A percentile compares a stretch with the other conserved stretches of the same genome.
Conservation (phyloP, 2,329 filamentous ascomycete genomes). For the Hortaea werneckii region DNA sequence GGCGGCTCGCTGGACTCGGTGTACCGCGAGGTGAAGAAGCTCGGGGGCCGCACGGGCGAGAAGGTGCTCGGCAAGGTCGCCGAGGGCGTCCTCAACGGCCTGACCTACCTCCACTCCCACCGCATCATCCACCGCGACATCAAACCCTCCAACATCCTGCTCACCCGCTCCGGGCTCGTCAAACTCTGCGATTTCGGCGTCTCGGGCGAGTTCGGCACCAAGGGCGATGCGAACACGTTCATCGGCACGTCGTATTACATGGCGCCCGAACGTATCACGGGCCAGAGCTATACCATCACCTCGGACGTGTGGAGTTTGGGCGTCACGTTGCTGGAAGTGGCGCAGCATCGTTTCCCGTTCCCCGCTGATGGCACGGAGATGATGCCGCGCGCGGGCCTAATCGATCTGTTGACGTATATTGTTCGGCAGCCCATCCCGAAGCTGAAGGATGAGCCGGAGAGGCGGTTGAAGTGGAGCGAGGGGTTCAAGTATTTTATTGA, state of each 20-base stretch:
- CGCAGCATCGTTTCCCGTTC: slow-evolving; percentile 96
- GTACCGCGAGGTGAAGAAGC: slow-evolving; percentile 92
- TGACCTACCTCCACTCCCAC: slow-evolving; percentile 89
- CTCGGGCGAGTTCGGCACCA: slow-evolving; percentile 94
- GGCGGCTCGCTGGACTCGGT: slow-evolving; percentile 93
- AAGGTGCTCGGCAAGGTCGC: slow-evolving; percentile 96
- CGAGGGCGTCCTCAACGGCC: slow-evolving; percentile 82
- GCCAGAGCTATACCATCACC: slow-evolving; percentile 95
- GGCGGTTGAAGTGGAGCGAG: slow-evolving; percentile 86
- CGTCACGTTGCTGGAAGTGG: slow-evolving; percentile 96
- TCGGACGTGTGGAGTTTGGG: slow-evolving; percentile 97
- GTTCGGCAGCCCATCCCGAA: slow-evolving; percentile 91
- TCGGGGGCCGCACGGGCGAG: slow-evolving; percentile 88
- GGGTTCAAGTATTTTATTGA: slow-evolving; percentile 99
- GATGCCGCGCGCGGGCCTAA: slow-evolving; percentile 83
- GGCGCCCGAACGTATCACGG: slow-evolving; percentile 95
- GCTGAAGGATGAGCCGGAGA: slow-evolving; percentile 72
- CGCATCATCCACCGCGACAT: slow-evolving; percentile 99
- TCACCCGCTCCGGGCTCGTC: slow-evolving; percentile 85
- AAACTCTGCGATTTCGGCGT: slow-evolving; percentile 99
- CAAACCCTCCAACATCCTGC: slow-evolving; percentile 92
- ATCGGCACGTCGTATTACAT: slow-evolving; percentile 99
- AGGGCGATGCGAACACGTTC: slow-evolving; percentile 96
- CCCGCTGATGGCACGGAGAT: slow-evolving; percentile 92
- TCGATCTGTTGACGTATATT: slow-evolving; percentile 94